A percentile compares a stretch with the other conserved stretches of the same genome.
Conservation (phyloP, 1,284 basidiomycete genomes). For the Lentinula novae-zelandiae region DNA sequence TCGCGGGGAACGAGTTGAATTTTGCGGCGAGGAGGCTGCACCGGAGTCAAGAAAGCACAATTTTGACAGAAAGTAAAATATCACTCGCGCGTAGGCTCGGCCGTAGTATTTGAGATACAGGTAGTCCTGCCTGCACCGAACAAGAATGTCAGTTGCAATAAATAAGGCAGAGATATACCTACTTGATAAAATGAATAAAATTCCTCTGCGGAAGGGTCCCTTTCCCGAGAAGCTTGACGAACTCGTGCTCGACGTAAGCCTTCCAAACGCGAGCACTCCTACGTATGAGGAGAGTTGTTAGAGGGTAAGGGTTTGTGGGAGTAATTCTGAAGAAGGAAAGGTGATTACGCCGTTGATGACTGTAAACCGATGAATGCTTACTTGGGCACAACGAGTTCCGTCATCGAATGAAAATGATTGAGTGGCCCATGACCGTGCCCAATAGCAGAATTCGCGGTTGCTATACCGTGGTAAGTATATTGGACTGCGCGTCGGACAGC, state of each 20-base stretch:
- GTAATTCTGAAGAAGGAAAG: conserved; percentile 45
- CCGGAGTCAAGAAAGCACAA: neutral
- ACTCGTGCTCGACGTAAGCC: conserved; percentile 79
- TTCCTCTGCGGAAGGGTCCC: conserved; percentile 63
- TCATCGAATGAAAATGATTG: conserved; percentile 78
- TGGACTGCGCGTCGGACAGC: conserved; percentile 59
- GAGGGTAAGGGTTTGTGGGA: conserved; percentile 59
- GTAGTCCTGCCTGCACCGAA: conserved; percentile 63
- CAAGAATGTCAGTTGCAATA: conserved; percentile 2
- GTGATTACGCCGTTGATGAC: neutral
- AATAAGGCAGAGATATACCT: conserved; percentile 18
- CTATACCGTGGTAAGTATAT: conserved; percentile 80
- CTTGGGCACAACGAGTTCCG: conserved; percentile 51
- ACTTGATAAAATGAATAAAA: conserved; percentile 89
- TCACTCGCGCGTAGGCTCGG: conserved; percentile 60
- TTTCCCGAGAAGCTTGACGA: conserved; percentile 71
- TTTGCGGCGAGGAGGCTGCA: conserved; percentile 78
- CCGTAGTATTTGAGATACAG: conserved; percentile 78
- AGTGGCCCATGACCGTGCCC: conserved; percentile 85
- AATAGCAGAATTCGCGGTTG: conserved; percentile 57
- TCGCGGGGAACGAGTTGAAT: conserved; percentile 60
- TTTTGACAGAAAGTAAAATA: neutral
- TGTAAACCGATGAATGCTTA: conserved; percentile 28
- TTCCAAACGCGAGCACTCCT: conserved; percentile 62
- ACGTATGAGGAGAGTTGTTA: conserved; percentile 65